phyloP scores from a whole-genome alignment of 78 protist genomes.

The Blattamonas nauphoetae region DNA sequence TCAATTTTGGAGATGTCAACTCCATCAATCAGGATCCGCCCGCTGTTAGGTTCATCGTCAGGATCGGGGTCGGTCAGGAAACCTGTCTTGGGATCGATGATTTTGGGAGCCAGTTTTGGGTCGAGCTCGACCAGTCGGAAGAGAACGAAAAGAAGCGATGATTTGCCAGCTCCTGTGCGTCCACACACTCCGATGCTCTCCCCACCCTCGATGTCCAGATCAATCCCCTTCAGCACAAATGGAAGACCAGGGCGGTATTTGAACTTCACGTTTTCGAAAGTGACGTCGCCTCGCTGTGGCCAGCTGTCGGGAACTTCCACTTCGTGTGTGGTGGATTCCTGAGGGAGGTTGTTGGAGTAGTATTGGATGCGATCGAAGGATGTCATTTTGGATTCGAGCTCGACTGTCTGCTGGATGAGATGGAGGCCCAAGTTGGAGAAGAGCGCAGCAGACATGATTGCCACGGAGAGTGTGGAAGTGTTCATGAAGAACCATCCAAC shows the following conservation, averaged over 20 bases:
- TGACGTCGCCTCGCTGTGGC: too few relatives aligned
- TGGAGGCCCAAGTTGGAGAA: neutral
- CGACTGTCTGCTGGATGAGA: neutral
- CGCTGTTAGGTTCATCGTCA: conserved; percentile 28
- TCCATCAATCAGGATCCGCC: too few relatives aligned
- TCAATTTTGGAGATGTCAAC: conserved; percentile 42
- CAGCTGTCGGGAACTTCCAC: neutral
- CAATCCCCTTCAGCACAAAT: neutral
- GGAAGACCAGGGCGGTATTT: too few relatives aligned
- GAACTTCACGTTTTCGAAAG: conserved; percentile 7
- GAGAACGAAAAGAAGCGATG: conserved; percentile 1
- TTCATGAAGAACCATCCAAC: too few relatives aligned
- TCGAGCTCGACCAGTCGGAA: too few relatives aligned
- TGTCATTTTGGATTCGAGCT: conserved; percentile 7
- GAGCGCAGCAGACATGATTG: neutral
- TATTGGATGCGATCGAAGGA: conserved; percentile 18
- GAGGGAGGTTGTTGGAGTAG: conserved; percentile 4
- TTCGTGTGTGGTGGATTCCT: conserved; percentile 1
- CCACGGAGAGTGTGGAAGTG: too few relatives aligned
- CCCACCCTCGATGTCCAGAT: neutral
- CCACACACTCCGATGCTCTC: neutral
- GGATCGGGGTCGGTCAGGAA: too few relatives aligned
- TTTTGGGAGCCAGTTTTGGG: too few relatives aligned
- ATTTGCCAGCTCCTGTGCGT: conserved; percentile 24
- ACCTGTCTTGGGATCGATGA: too few relatives aligned